These are phyloP conservation scores for Eimeria praecox DNA, from an alignment of 169 alveolate species.

Conservation along the genomic window DNA sequence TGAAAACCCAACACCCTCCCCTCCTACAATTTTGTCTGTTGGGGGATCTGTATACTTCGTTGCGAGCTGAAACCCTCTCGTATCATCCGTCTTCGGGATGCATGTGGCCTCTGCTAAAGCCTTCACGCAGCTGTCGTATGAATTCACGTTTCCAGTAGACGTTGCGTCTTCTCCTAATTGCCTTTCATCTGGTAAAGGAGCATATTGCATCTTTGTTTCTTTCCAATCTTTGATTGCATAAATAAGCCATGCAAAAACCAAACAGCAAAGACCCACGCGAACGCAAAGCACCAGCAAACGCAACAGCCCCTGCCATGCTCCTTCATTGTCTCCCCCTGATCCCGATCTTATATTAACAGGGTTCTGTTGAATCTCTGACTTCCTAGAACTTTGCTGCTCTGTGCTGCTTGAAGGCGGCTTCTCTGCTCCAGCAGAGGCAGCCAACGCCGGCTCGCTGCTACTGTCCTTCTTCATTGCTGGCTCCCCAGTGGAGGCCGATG, in stretches of 20 bases:
- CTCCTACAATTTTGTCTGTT: neutral
- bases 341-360: neutral
- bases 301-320: neutral
- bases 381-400: neutral
- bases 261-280: neutral
- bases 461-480: neutral
- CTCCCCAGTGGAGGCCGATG: neutral
- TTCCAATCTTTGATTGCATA: constrained; percentile 38
- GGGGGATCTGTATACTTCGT: neutral
- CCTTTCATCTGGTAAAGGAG: neutral
- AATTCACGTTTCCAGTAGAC: neutral
- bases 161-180: neutral
- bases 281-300: neutral
- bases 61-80: constrained; percentile 36
- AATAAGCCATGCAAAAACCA: constrained; percentile 47
- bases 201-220: constrained; percentile 35
- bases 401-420: neutral
- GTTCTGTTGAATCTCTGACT: neutral
- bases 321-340: neutral
- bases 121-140: constrained; percentile 61
- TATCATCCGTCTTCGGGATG: neutral
- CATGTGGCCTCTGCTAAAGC: neutral
- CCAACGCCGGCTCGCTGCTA: neutral
- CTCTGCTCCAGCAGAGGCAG: neutral
- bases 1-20: neutral